Evolutionary conservation across 2,329 filamentous ascomycete species (phyloP).

Genomic region (Dactylella cylindrospora): DNA sequence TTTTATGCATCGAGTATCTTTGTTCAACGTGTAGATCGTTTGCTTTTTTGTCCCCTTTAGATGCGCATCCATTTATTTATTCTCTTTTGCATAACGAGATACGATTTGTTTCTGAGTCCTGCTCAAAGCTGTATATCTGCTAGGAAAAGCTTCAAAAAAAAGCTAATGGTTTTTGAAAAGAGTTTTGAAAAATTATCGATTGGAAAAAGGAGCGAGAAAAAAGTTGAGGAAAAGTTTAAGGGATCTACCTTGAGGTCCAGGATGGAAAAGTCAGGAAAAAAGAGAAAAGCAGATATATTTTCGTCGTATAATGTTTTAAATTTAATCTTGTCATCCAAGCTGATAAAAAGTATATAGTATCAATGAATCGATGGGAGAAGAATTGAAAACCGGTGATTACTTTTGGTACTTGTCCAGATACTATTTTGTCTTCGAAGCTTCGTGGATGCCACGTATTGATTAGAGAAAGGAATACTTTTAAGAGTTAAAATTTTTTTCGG

Average conservation of each 20-base stretch:
- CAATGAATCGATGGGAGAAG: conserved; percentile 1
- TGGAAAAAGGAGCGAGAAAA: conserved; percentile 16
- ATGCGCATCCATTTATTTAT: too few species aligned
- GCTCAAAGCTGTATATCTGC: conserved; percentile 25
- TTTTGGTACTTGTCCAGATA: not conserved
- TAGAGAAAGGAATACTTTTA: not conserved
- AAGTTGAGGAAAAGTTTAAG: conserved; percentile 20
- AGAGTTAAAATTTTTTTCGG: not conserved
- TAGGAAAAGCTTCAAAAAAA: conserved; percentile 21
- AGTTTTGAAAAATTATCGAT: too few species aligned
- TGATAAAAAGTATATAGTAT: conserved; percentile 10
- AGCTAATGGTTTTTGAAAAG: too few species aligned
- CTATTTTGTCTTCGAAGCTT: too few species aligned
- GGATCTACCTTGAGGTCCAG: not conserved
- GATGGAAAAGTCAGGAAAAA: not conserved
- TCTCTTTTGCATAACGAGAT: too few species aligned
- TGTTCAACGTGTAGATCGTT: too few species aligned
- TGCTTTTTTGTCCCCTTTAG: too few species aligned
- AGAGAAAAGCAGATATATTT: conserved; percentile 25
- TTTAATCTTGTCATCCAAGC: not conserved
- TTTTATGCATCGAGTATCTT: too few species aligned
- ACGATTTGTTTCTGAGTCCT: too few species aligned
- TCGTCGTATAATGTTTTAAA: not conserved
- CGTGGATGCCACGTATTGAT: not conserved
- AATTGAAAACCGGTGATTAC: conserved; percentile 1